Conservation (phyloP, 2,329 filamentous ascomycete genomes). For the Pestalotiopsis sp. region DNA sequence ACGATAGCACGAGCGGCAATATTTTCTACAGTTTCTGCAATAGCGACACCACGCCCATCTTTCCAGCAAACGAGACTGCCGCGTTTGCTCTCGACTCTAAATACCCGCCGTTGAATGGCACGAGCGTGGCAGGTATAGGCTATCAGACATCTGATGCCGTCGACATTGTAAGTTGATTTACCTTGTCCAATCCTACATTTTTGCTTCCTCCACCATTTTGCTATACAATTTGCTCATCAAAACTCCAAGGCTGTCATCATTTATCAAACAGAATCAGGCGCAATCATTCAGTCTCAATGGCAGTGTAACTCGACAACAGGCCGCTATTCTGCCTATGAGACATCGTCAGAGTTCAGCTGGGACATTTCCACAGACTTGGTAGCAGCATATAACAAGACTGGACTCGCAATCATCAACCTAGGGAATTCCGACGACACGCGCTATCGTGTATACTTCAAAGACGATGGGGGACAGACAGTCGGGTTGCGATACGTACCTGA, state of each 20-base stretch:
- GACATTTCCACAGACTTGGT: conserved; percentile 21
- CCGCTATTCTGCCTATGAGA: not conserved
- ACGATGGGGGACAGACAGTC: conserved; percentile 25
- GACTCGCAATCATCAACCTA: conserved; percentile 27
- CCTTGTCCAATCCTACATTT: not conserved
- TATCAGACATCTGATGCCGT: not conserved
- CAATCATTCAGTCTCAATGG: conserved; percentile 12
- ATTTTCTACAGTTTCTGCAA: conserved; percentile 18
- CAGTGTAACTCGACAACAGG: not conserved
- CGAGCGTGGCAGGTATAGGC: conserved; percentile 10
- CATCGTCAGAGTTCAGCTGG: not conserved
- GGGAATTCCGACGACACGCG: conserved; percentile 10
- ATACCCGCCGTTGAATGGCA: conserved; percentile 7
- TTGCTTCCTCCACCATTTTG: not conserved
- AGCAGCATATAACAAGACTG: conserved; percentile 26
- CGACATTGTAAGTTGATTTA: not conserved
- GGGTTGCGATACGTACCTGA: conserved; percentile 24
- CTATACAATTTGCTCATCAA: not conserved
- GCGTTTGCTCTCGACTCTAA: conserved; percentile 8
- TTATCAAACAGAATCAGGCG: not conserved
- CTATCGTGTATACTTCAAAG: conserved; percentile 36
- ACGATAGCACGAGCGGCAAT: conserved; percentile 13
- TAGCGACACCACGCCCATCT: conserved; percentile 15
- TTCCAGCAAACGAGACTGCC: conserved; percentile 11
- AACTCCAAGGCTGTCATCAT: not conserved